Conservation (phyloP, 2,329 filamentous ascomycete species). For the Clarireedia paspali region DNA sequence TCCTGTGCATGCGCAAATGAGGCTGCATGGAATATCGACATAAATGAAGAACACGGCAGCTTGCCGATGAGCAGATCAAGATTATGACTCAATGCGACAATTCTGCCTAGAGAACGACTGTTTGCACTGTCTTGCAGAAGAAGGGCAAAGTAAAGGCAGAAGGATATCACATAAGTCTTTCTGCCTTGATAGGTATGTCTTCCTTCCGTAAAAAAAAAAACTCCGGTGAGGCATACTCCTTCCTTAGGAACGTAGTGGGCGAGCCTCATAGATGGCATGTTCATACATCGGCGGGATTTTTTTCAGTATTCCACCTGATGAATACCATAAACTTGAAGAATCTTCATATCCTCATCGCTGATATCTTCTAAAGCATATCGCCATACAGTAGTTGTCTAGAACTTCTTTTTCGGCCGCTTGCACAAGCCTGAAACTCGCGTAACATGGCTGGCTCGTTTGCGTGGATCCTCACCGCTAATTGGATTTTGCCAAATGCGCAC, state of each 20-base stretch:
- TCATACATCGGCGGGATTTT: neutral
- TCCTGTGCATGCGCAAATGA: neutral
- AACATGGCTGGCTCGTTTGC: conserved; percentile 2
- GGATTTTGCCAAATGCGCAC: conserved; percentile 11
- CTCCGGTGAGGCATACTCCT: too few species aligned
- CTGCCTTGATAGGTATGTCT: too few species aligned
- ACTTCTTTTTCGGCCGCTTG: conserved; percentile 15
- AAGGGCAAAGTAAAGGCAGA: neutral
- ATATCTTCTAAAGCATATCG: neutral
- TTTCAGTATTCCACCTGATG: neutral
- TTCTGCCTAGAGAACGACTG: neutral
- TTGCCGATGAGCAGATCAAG: neutral
- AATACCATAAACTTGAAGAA: neutral
- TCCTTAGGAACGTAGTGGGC: too few species aligned
- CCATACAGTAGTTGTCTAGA: neutral
- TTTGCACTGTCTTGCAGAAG: neutral
- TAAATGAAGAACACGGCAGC: neutral
- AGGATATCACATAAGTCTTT: too few species aligned
- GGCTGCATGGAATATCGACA: neutral
- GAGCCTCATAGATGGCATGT: too few species aligned
- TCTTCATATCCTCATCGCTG: neutral
- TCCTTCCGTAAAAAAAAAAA: too few species aligned
- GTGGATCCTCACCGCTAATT: conserved; percentile 24
- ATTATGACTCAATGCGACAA: neutral
- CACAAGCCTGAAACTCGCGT: conserved; percentile 14